Conservation (phyloP, 1,284 basidiomycete species). For the Peniophora sp. region DNA sequence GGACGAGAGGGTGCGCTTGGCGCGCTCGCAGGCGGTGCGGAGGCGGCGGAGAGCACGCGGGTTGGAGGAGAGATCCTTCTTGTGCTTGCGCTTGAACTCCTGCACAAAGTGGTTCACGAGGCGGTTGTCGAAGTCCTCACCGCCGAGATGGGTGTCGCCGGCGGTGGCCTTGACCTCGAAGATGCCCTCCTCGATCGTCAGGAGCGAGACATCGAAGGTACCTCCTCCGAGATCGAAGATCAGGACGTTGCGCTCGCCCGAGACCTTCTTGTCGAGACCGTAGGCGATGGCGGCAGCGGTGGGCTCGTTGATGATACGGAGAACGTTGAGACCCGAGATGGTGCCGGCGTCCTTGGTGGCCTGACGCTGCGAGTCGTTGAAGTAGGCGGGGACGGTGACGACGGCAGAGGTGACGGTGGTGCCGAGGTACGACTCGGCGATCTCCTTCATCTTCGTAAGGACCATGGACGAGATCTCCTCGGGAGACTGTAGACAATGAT, state of each 20-base stretch:
- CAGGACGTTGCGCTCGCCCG: constrained; percentile 86
- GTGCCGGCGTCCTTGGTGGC: constrained; percentile 93
- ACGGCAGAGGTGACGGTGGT: constrained; percentile 80
- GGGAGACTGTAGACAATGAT: constrained; percentile 69
- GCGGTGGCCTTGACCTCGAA: constrained; percentile 99
- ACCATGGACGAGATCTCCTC: constrained; percentile 99
- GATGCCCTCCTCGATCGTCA: constrained; percentile 98
- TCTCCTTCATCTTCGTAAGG: constrained; percentile 97
- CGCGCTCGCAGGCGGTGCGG: constrained; percentile 96
- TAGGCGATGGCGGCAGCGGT: constrained; percentile 94
- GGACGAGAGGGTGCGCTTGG: constrained; percentile 97
- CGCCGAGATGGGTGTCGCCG: constrained; percentile 98
- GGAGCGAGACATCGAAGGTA: constrained; percentile 97
- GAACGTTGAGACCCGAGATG: constrained; percentile 86
- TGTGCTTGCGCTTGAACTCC: constrained; percentile 99
- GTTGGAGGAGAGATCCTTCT: constrained; percentile 92
- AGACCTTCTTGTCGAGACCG: constrained; percentile 86
- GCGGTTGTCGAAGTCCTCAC: constrained; percentile 99
- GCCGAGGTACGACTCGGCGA: constrained; percentile 95
- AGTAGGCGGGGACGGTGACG: constrained; percentile 94
- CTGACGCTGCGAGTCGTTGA: constrained; percentile 96
- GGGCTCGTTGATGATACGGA: constrained; percentile 96
- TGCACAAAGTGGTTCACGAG: constrained; percentile 97
- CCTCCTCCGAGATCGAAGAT: constrained; percentile 99
- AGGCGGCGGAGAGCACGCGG: constrained; percentile 96